Conservation (phyloP, 257 asterid species). For the Leonotis leonurus region DNA sequence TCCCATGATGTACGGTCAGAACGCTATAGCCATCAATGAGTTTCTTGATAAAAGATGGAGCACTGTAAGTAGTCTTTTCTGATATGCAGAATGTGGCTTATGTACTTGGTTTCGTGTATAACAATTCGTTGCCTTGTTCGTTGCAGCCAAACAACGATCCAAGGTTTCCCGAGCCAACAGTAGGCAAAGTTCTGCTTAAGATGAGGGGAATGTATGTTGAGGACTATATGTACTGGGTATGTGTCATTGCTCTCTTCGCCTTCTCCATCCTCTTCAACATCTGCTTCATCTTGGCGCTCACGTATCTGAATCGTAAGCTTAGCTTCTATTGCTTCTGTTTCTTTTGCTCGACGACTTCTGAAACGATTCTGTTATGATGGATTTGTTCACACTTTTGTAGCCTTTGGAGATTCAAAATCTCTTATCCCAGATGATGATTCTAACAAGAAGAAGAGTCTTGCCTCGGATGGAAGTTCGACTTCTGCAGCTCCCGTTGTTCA, state of each 20-base stretch:
- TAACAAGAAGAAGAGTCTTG: conserved; percentile 27
- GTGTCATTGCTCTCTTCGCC: conserved; percentile 41
- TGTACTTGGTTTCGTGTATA: background rate
- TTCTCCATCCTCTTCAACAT: background rate
- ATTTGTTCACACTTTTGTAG: conserved; percentile 33
- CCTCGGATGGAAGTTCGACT: conserved; percentile 10
- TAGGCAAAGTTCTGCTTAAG: conserved; percentile 83
- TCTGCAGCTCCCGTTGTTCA: conserved; percentile 29
- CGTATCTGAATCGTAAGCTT: conserved; percentile 67
- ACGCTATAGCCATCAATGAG: conserved; percentile 78
- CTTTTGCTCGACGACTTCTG: background rate
- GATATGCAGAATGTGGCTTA: background rate
- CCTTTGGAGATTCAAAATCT: conserved; percentile 58
- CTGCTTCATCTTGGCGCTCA: conserved; percentile 52
- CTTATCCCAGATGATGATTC: conserved; percentile 33
- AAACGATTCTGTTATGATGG: conserved; percentile 14
- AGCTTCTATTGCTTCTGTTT: too few relatives aligned
- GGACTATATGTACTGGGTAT: conserved; percentile 81
- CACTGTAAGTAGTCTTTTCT: conserved; percentile 42
- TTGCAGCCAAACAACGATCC: conserved; percentile 51
- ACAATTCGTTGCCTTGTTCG: conserved; percentile 3
- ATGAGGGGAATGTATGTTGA: conserved; percentile 76
- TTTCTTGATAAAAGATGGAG: conserved; percentile 83
- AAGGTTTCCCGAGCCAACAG: conserved; percentile 58
- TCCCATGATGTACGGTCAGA: conserved; percentile 88